A percentile compares a stretch with the other conserved stretches of the same genome.
Conservation (phyloP, 768 basidiomycete genomes). For the Suillus americanus region DNA sequence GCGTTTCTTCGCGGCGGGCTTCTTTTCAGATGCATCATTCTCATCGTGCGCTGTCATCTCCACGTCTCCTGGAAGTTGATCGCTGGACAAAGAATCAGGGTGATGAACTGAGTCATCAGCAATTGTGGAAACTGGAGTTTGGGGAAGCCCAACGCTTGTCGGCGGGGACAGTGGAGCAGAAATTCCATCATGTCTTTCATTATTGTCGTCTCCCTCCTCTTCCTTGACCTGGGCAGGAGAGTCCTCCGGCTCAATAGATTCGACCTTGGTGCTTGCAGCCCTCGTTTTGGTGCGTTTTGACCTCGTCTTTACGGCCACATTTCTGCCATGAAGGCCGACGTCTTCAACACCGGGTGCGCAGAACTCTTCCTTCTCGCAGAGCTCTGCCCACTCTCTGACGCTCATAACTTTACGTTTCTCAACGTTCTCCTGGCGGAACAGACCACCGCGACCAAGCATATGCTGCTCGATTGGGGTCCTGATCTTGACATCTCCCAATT, state of each 20-base stretch:
- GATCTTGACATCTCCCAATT: constrained; percentile 75
- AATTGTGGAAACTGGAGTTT: constrained; percentile 17
- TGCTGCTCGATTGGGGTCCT: constrained; percentile 91
- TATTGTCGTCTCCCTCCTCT: constrained; percentile 34
- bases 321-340: constrained; percentile 52
- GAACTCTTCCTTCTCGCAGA: constrained; percentile 69
- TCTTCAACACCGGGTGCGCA: constrained; percentile 74
- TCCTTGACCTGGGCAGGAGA: constrained; percentile 42
- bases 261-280: constrained; percentile 35
- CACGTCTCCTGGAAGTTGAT: constrained; percentile 7
- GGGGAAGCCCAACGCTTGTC: constrained; percentile 22
- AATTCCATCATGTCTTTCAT: not conserved
- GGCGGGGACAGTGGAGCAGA: constrained; percentile 29
- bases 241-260: constrained; percentile 44
- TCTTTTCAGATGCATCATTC: constrained; percentile 34
- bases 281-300: constrained; percentile 45
- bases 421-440: constrained; percentile 89
- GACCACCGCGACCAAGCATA: constrained; percentile 82
- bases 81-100: constrained; percentile 9
- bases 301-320: constrained; percentile 36
- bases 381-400: constrained; percentile 84
- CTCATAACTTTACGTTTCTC: constrained; percentile 84
- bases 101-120: constrained; percentile 8
- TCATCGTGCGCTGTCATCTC: constrained; percentile 13
- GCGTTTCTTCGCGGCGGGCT: constrained; percentile 42